Evolutionary conservation across 192 early-diverging fungal genomes (phyloP).

Genomic region (Gigaspora rosea): DNA sequence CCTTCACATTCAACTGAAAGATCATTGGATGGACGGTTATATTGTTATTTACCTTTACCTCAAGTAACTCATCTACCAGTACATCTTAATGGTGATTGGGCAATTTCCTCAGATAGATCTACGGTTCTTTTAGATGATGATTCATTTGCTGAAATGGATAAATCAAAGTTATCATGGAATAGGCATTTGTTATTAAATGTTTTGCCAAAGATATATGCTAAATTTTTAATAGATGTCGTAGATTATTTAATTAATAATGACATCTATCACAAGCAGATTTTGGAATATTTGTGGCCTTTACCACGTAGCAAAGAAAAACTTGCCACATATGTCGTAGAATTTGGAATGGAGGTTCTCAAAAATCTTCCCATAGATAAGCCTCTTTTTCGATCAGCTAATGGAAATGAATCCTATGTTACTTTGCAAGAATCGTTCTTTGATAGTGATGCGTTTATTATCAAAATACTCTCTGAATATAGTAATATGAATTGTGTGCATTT

Average conservation of each 20-base stretch:
- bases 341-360: not conserved
- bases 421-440: not conserved
- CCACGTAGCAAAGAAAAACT: not conserved
- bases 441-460: not conserved
- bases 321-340: not conserved
- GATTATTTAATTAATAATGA: not conserved
- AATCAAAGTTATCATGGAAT: not conserved
- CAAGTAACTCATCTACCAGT: not conserved
- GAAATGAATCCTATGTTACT: not conserved
- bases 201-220: not conserved
- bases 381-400: not conserved
- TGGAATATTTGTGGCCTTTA: not conserved
- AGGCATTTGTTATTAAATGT: not conserved
- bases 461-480: not conserved
- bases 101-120: not conserved
- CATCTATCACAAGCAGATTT: not conserved
- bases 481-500: not conserved
- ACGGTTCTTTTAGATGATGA: not conserved
- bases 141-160: not conserved
- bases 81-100: slow-evolving; percentile 1
- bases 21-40: not conserved
- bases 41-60: not conserved
- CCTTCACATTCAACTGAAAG: not conserved
- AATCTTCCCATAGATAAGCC: not conserved
- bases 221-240: not conserved